Conservation (phyloP, 148 eudicot species). For the Amaranthus cruentus region DNA sequence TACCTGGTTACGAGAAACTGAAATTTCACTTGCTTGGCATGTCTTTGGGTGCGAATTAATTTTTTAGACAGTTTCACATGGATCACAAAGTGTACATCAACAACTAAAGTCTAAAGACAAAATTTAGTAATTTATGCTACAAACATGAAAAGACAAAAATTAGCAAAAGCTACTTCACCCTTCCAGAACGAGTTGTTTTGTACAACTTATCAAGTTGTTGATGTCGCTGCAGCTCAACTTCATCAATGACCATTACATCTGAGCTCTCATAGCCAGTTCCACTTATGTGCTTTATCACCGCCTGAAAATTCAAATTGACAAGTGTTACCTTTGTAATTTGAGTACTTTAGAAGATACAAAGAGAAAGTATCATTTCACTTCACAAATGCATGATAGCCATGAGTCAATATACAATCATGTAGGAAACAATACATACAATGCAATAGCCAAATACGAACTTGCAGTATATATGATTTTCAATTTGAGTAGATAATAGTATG, state of each 20-base stretch:
- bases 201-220: conserved; percentile 79
- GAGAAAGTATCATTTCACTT: not conserved
- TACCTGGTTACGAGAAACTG: too few relatives aligned
- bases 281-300: conserved; percentile 89
- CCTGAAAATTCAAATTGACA: conserved; percentile 39
- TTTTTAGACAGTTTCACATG: not conserved
- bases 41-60: too few relatives aligned
- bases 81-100: not conserved
- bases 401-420: not conserved
- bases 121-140: not conserved
- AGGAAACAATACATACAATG: not conserved
- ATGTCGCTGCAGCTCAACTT: conserved; percentile 84
- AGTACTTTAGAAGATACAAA: not conserved
- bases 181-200: conserved; percentile 86
- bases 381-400: not conserved
- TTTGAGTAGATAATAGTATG: not conserved
- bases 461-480: not conserved
- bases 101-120: not conserved
- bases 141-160: conserved; percentile 4
- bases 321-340: not conserved
- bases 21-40: too few relatives aligned
- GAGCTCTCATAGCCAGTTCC: conserved; percentile 85
- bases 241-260: conserved; percentile 79
- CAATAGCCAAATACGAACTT: not conserved
- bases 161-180: conserved; percentile 40